Evolutionary conservation across 192 early-diverging fungal genomes (phyloP).

Genomic region (Nowakowskiella sp.): DNA sequence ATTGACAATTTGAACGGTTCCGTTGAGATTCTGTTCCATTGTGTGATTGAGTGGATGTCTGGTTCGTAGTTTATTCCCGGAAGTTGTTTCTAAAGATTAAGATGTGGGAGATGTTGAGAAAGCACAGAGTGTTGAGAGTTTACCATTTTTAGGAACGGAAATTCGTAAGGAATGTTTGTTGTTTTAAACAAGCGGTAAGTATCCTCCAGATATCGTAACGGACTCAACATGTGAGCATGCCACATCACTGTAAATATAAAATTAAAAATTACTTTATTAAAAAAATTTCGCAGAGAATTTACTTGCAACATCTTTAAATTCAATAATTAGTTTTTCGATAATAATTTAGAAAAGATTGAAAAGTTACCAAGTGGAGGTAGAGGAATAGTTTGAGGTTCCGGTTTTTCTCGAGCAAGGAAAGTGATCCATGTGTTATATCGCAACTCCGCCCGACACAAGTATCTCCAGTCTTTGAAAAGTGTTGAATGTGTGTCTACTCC

Average conservation of each 20-base stretch:
- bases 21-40: too few species aligned
- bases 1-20: too few species aligned
- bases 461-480: constrained; percentile 31
- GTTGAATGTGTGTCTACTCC: not conserved
- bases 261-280: too few species aligned
- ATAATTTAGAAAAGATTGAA: too few species aligned
- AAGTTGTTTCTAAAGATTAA: constrained; percentile 27
- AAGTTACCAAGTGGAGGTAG: constrained; percentile 44
- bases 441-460: constrained; percentile 44
- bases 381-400: constrained; percentile 20
- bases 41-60: too few species aligned
- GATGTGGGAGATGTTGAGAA: not conserved
- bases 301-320: too few species aligned
- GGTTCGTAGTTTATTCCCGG: constrained; percentile 30
- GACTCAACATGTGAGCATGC: constrained; percentile 52
- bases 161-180: constrained; percentile 25
- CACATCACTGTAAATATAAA: constrained; percentile 41
- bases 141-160: constrained; percentile 41
- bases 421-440: constrained; percentile 46
- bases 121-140: not conserved
- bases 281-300: too few species aligned
- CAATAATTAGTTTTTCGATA: too few species aligned
- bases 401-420: constrained; percentile 25
- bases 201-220: constrained; percentile 53
- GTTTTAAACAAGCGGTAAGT: constrained; percentile 37